A percentile compares a stretch with the other conserved stretches of the same genome.
phyloP scores from a whole-genome alignment of 139 green algal genomes.

The Ostreobium quekettii region DNA sequence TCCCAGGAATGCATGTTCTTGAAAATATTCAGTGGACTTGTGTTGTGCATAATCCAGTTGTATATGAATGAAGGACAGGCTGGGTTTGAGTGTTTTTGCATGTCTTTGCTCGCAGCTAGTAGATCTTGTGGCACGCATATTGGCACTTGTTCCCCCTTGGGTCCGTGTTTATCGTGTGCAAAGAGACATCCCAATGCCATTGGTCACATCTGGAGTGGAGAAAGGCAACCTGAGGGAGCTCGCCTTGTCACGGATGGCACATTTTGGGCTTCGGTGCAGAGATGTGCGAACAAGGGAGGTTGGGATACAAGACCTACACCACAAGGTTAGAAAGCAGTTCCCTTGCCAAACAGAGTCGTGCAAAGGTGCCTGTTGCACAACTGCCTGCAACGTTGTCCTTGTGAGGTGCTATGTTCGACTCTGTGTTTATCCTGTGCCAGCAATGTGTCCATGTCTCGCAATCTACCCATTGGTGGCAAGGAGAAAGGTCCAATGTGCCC shows the following conservation, averaged over 20 bases:
- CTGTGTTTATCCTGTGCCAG: no score
- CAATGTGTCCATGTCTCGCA: no score
- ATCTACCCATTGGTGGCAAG: no score
- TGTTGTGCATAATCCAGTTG: neutral
- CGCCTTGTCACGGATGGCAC: constrained; percentile 77
- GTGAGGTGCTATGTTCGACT: constrained; percentile 1
- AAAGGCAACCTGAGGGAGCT: constrained; percentile 96
- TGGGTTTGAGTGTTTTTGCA: neutral
- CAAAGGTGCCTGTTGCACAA: neutral
- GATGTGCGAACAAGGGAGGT: constrained; percentile 92
- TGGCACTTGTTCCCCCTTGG: constrained; percentile 90
- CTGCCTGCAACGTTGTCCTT: neutral
- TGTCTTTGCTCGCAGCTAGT: constrained; percentile 25
- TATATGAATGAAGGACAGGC: neutral
- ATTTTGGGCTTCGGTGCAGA: constrained; percentile 75
- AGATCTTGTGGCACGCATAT: constrained; percentile 49
- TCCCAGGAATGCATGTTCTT: no score
- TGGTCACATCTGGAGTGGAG: constrained; percentile 89
- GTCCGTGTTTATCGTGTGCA: constrained; percentile 85
- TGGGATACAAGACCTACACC: constrained; percentile 96
- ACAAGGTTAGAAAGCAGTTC: constrained; percentile 33
- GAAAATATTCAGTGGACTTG: no score
- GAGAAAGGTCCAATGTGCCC: no score
- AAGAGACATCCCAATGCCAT: constrained; percentile 96
- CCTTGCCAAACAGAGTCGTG: neutral